Percentiles rank a stretch among this genome's conserved stretches.
phyloP scores from a whole-genome alignment of 1,284 basidiomycete genomes.

The Ganoderma resinaceum region DNA sequence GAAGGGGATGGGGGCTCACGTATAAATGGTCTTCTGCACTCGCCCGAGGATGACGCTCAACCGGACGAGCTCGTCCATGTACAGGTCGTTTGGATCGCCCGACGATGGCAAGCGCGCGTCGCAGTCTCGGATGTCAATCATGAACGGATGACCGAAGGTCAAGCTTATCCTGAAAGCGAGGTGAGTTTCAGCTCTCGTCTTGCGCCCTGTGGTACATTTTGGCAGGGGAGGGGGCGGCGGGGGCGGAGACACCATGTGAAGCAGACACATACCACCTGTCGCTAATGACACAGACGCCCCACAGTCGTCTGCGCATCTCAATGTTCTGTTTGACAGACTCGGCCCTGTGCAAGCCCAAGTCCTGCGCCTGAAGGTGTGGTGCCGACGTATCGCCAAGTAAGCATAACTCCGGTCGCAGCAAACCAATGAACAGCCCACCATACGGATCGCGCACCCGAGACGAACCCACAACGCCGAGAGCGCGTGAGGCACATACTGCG shows the following conservation, averaged over 20 bases:
- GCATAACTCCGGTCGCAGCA: conserved; percentile 27
- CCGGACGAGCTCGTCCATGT: conserved; percentile 87
- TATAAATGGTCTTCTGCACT: conserved; percentile 91
- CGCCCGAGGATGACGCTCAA: conserved; percentile 88
- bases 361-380: conserved; percentile 74
- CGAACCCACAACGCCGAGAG: conserved; percentile 81
- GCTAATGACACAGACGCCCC: conserved; percentile 90
- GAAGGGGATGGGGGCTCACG: conserved; percentile 49
- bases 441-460: conserved; percentile 81
- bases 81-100: conserved; percentile 73
- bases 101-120: conserved; percentile 88
- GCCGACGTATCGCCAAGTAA: conserved; percentile 27
- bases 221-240: conserved; percentile 4
- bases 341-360: conserved; percentile 89
- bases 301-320: conserved; percentile 85
- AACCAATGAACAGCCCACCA: conserved; percentile 59
- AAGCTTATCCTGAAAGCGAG: conserved; percentile 66
- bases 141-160: conserved; percentile 86
- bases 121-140: conserved; percentile 94
- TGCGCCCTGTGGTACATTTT: not conserved
- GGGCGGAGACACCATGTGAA: conserved; percentile 3
- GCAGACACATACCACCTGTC: conserved; percentile 79
- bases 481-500: conserved; percentile 78
- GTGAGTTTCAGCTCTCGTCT: conserved; percentile 17
- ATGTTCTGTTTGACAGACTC: conserved; percentile 81